phyloP scores from a whole-genome alignment of 1,284 basidiomycete genomes.

The Pholiota adiposa region DNA sequence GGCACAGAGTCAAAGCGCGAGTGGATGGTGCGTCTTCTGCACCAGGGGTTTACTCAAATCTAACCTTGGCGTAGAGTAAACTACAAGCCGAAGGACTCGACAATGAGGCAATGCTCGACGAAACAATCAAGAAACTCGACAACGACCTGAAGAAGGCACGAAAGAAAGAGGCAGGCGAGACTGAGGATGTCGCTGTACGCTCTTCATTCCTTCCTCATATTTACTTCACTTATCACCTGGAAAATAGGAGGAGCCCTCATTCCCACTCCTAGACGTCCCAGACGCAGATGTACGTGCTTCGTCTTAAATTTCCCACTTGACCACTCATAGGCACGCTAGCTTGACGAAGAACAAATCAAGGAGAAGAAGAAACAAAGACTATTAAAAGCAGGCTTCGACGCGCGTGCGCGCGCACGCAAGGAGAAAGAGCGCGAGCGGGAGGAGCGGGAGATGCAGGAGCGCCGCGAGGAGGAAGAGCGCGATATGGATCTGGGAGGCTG shows the following conservation, averaged over 20 bases:
- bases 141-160: slow-evolving; percentile 66
- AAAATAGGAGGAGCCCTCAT: slow-evolving; percentile 78
- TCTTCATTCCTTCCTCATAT: slow-evolving; percentile 6
- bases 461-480: slow-evolving; percentile 81
- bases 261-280: slow-evolving; percentile 89
- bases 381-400: slow-evolving; percentile 95
- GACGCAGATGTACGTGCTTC: slow-evolving; percentile 75
- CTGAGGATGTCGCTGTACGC: slow-evolving; percentile 57
- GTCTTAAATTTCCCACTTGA: not conserved
- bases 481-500: slow-evolving; percentile 73
- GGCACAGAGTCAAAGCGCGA: slow-evolving; percentile 75
- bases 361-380: slow-evolving; percentile 95
- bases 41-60: not conserved
- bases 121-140: slow-evolving; percentile 81
- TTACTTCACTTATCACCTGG: not conserved
- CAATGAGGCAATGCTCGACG: slow-evolving; percentile 66
- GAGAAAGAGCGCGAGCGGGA: slow-evolving; percentile 90
- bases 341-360: slow-evolving; percentile 92
- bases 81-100: slow-evolving; percentile 80
- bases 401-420: slow-evolving; percentile 81
- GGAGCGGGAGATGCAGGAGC: slow-evolving; percentile 74
- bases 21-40: slow-evolving; percentile 57
- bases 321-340: slow-evolving; percentile 39
- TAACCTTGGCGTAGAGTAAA: slow-evolving; percentile 45
- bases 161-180: slow-evolving; percentile 70